Base-by-base conservation (phyloP, 2,329 filamentous ascomycete genomes). In the Madurella fahalii region DNA sequence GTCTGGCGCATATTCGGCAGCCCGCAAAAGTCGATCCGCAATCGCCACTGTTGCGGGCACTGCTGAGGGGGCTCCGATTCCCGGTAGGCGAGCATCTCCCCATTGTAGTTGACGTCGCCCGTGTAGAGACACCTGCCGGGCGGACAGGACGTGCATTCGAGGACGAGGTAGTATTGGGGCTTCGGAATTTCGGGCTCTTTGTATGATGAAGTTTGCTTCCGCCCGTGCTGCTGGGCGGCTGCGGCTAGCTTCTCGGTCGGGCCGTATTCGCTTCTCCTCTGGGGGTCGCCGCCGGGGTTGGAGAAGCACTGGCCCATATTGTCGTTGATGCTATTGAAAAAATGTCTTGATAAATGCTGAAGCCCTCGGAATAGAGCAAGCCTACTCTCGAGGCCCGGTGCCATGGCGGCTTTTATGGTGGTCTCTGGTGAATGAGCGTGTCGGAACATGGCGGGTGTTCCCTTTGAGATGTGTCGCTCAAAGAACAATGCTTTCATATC, bases 401-500 rank as follows among this genome's bases (percentile, higher is more conserved):
- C 59, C 56, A 63, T 51, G 45, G 56, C 54, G 25, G 49, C 37
- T 58, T 53, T 60, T 58, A 63, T 59, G 31, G 47, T 45, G 0
- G 31, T 43, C 7, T 20, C 41, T 4, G 51, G n/a, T n/a, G 52
- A 42, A 9, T 20, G 40, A 11, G 20, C 30, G 9, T 30, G 39
- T 4, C 43, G 54, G 25, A 25, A 48, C 44, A 52, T 47, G 37
- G 51, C 30, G 17, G 34, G 34, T 11, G 34, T 37, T 37, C 11
- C 11, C 13, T 42, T 25, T 25, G 25, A 25, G 25, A 42, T 42
- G 40, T 25, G 18, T n/a, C 9, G 18, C 16, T 42, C 40, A 42
- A 17, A 42, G 9, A 47, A 18, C 15, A 37, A 37, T 37, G 11
- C 4, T 37, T 34, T 37, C 34, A 12, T 4, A 37, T 37, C 4